A percentile compares a stretch with the other conserved stretches of the same genome.
Conservation (phyloP, 768 basidiomycete species). For the Lactarius hatsudake region DNA sequence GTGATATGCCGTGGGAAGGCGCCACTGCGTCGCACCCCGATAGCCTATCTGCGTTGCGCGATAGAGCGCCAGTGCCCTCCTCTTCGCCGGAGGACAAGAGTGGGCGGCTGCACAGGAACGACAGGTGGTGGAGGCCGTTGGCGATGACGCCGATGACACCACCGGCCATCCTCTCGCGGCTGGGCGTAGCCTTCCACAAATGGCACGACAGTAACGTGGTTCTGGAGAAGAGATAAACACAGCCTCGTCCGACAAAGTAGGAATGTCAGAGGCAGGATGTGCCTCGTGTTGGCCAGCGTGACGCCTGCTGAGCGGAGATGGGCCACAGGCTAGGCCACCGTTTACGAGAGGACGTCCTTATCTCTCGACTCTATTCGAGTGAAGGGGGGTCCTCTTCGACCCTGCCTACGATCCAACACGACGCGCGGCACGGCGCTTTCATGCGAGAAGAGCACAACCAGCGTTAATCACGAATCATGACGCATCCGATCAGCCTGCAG, state of each 20-base stretch:
- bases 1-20: not conserved
- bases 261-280: not conserved
- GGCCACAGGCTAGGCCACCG: slow-evolving; percentile 10
- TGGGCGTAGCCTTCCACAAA: slow-evolving; percentile 17
- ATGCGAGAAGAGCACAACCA: not conserved
- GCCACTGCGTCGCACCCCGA: not conserved
- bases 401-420: not conserved
- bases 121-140: not conserved
- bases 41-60: not conserved
- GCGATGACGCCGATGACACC: slow-evolving; percentile 9
- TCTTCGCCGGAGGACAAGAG: not conserved
- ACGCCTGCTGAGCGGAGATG: not conserved
- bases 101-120: not conserved
- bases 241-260: slow-evolving; percentile 1
- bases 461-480: slow-evolving; percentile 13
- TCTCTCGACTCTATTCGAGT: slow-evolving; percentile 4
- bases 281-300: slow-evolving; percentile 17
- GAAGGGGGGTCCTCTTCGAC: not conserved
- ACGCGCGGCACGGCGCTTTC: not conserved
- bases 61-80: not conserved
- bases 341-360: slow-evolving; percentile 15
- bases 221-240: not conserved
- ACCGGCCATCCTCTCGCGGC: not conserved
- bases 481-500: slow-evolving; percentile 5
- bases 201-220: not conserved